phyloP scores from a whole-genome alignment of 2,329 filamentous ascomycete species.

The Aspergillus sp. region DNA sequence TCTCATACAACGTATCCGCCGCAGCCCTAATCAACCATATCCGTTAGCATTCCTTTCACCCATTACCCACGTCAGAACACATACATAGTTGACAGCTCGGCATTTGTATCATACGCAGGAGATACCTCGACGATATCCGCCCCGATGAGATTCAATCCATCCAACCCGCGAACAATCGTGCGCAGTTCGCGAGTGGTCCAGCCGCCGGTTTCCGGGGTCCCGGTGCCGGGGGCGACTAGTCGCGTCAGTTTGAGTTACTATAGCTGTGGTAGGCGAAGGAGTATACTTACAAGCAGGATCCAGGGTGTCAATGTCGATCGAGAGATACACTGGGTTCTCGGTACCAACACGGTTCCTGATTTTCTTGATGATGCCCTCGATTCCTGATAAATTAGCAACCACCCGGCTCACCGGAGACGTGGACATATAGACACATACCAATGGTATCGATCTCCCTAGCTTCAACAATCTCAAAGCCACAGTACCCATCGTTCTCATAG shows the following conservation, averaged over 20 bases:
- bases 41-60: background rate
- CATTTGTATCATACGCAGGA: constrained; percentile 54
- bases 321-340: constrained; percentile 67
- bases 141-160: constrained; percentile 50
- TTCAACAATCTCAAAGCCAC: constrained; percentile 74
- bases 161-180: constrained; percentile 52
- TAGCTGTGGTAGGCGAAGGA: background rate
- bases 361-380: constrained; percentile 66
- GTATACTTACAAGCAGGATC: constrained; percentile 62
- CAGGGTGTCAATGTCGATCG: constrained; percentile 79
- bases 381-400: constrained; percentile 27
- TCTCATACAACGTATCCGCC: constrained; percentile 61
- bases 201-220: constrained; percentile 54
- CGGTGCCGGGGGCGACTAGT: constrained; percentile 41
- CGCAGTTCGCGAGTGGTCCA: constrained; percentile 54
- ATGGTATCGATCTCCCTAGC: constrained; percentile 63
- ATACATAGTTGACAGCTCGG: constrained; percentile 47
- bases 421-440: constrained; percentile 22
- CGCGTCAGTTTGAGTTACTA: background rate
- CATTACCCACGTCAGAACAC: constrained; percentile 4
- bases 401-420: background rate
- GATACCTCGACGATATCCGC: constrained; percentile 57
- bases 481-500: constrained; percentile 79
- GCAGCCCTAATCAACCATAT: constrained; percentile 24
- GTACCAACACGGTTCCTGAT: constrained; percentile 69